Conservation (phyloP, 371 early-diverging fungal genomes). For the Mucor saturninus region DNA sequence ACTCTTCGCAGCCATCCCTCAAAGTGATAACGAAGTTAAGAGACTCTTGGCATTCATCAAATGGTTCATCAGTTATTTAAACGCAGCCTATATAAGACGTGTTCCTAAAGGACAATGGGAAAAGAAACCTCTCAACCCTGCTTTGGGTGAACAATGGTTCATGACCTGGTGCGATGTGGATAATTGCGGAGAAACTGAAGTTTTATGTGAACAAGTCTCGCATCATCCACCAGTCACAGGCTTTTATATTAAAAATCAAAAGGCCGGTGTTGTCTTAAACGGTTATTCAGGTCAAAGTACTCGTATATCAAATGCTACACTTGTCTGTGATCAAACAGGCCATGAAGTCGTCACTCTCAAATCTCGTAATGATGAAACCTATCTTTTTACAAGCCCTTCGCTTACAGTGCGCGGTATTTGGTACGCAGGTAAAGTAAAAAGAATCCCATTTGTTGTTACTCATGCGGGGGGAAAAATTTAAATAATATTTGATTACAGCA, state of each 20-base stretch:
- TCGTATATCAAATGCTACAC: constrained; percentile 44
- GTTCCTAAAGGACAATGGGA: constrained; percentile 63
- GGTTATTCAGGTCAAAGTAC: constrained; percentile 71
- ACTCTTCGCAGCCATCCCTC: constrained; percentile 67
- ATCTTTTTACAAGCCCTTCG: constrained; percentile 47
- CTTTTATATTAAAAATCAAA: constrained; percentile 67
- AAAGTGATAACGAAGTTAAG: constrained; percentile 61
- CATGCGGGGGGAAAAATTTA: not conserved
- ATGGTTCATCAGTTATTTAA: constrained; percentile 81
- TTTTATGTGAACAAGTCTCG: constrained; percentile 75
- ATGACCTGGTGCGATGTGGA: constrained; percentile 74
- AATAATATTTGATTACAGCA: constrained; percentile 22
- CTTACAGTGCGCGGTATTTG: constrained; percentile 54
- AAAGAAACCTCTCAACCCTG: constrained; percentile 86
- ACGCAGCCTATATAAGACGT: constrained; percentile 64
- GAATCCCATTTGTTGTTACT: not conserved
- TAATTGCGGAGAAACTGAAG: constrained; percentile 61
- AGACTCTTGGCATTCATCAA: constrained; percentile 69
- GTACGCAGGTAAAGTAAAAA: constrained; percentile 45
- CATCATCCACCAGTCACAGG: constrained; percentile 80
- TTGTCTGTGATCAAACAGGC: constrained; percentile 53
- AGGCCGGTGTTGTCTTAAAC: constrained; percentile 67
- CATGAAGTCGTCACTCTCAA: constrained; percentile 35
- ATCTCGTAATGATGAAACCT: constrained; percentile 37
- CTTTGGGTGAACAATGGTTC: constrained; percentile 80